These are phyloP conservation scores for Hymenoscyphus infarciens DNA, from an alignment of 2,329 filamentous ascomycete genomes.

Conservation along the genomic window DNA sequence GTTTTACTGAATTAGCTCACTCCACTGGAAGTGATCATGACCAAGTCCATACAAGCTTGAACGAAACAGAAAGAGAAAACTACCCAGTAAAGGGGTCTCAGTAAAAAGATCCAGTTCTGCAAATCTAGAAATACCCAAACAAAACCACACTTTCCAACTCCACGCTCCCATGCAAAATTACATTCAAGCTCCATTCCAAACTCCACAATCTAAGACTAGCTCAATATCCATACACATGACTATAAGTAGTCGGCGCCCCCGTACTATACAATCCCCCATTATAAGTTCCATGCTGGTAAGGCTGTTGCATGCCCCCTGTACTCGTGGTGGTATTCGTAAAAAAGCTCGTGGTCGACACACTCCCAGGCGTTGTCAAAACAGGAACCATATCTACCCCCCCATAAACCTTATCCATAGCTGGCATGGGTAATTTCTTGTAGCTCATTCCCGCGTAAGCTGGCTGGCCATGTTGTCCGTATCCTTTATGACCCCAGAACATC, in stretches of 20 bases:
- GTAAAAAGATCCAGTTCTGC: background rate
- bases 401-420: constrained; percentile 6
- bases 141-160: background rate
- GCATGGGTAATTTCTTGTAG: constrained; percentile 9
- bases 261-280: constrained; percentile 9
- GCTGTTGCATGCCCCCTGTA: background rate
- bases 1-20: too few relatives aligned
- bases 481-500: constrained; percentile 32
- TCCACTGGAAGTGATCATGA: background rate
- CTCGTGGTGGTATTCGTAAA: background rate
- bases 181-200: background rate
- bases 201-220: background rate
- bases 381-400: constrained; percentile 6
- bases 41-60: background rate
- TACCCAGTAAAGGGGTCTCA: background rate
- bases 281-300: constrained; percentile 5
- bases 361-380: background rate
- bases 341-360: background rate
- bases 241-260: background rate
- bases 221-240: constrained; percentile 8
- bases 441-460: constrained; percentile 28
- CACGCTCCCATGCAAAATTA: constrained; percentile 1
- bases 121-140: background rate
- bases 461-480: constrained; percentile 11
- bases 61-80: background rate